phyloP scores from a whole-genome alignment of 2,329 filamentous ascomycete species.

The Penicillium sp. region DNA sequence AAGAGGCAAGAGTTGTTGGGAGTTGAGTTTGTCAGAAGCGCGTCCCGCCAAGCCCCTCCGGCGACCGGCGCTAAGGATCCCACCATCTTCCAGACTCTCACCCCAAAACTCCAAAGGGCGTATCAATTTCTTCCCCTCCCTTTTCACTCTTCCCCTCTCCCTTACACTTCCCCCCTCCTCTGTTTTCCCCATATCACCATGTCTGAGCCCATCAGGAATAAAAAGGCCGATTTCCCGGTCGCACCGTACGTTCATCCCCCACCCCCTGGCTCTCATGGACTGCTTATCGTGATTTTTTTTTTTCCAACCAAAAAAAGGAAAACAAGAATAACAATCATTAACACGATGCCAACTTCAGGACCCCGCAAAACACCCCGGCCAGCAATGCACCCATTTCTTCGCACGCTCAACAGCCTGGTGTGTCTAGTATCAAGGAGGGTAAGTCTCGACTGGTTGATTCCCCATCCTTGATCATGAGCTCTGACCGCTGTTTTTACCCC shows the following conservation, averaged over 20 bases:
- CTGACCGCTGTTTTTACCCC: slow-evolving; percentile 17
- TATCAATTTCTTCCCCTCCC: slow-evolving; percentile 38
- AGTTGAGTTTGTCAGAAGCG: slow-evolving; percentile 23
- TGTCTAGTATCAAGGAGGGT: slow-evolving; percentile 98
- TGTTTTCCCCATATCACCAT: slow-evolving; percentile 45
- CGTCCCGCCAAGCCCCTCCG: slow-evolving; percentile 40
- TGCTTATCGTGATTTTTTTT: slow-evolving; percentile 22
- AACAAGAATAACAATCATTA: slow-evolving; percentile 19
- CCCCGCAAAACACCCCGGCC: slow-evolving; percentile 95
- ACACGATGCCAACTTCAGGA: slow-evolving; percentile 52
- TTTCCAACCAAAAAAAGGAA: neutral
- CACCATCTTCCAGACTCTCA: slow-evolving; percentile 32
- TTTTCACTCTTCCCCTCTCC: slow-evolving; percentile 20
- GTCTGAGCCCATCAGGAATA: slow-evolving; percentile 65
- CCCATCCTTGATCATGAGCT: neutral
- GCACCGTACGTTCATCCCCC: slow-evolving; percentile 52
- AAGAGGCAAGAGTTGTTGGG: slow-evolving; percentile 24
- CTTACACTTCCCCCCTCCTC: slow-evolving; percentile 8
- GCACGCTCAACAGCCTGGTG: slow-evolving; percentile 88
- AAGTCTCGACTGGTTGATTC: slow-evolving; percentile 34
- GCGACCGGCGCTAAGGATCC: slow-evolving; percentile 40
- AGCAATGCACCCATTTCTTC: slow-evolving; percentile 96
- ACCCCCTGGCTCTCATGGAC: slow-evolving; percentile 10
- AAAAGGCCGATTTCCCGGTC: slow-evolving; percentile 56
- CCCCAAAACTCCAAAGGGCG: slow-evolving; percentile 27